Conservation (phyloP, 176 grass and related monocot species). For the Otatea glauca region DNA sequence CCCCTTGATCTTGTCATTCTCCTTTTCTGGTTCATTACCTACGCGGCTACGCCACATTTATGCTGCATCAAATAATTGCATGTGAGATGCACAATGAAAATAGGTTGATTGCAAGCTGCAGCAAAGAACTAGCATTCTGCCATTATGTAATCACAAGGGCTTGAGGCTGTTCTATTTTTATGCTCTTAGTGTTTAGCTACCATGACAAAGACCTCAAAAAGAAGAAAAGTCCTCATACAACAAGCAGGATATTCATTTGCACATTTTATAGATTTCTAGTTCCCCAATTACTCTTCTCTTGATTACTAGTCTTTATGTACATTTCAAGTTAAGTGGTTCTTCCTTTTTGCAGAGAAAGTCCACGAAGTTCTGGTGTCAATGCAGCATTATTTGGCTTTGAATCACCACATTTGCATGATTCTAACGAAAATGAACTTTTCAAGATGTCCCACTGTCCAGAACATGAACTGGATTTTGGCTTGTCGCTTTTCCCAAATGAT, state of each 20-base stretch:
- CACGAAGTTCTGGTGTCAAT: slow-evolving; percentile 36
- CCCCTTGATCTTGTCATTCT: not conserved
- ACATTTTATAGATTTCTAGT: not conserved
- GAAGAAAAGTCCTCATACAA: not conserved
- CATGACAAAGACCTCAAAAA: not conserved
- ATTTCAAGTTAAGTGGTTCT: not conserved
- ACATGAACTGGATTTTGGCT: slow-evolving; percentile 54
- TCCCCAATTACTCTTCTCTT: not conserved
- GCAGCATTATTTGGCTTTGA: slow-evolving; percentile 43
- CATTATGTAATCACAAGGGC: not conserved
- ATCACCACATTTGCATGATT: slow-evolving; percentile 36
- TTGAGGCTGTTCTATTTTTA: not conserved
- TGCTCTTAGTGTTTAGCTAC: not conserved
- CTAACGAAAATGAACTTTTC: slow-evolving; percentile 34
- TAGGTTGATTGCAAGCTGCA: not conserved
- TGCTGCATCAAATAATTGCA: not conserved
- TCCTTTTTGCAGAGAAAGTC: slow-evolving; percentile 51
- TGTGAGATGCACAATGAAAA: not conserved
- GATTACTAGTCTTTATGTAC: not conserved
- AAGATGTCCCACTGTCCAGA: slow-evolving; percentile 43
- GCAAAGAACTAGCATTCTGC: not conserved
- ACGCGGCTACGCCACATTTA: not conserved
- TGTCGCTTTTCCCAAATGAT: slow-evolving; percentile 57
- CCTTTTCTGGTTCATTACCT: not conserved
- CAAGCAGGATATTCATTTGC: not conserved